Base-by-base conservation (phyloP, 2,329 filamentous ascomycete species). In the Emmonsia crescens region DNA sequence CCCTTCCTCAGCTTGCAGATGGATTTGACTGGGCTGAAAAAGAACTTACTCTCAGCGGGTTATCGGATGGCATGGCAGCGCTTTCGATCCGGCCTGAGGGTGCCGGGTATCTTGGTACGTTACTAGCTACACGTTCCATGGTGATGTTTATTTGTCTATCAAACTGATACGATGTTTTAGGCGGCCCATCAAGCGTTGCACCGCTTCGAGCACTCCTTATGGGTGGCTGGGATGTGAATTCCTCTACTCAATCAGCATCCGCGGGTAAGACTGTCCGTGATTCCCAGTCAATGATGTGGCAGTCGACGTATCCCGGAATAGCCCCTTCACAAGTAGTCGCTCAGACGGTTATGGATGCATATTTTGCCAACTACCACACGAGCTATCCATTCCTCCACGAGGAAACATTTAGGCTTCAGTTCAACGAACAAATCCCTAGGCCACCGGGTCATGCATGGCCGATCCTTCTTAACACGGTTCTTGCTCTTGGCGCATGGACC, bases 381-480 rank as follows among this genome's bases (percentile, higher is more conserved):
- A 75, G 75, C 51, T 80, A 80, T 65, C 79, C 78, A 1, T 75
- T 80, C 48, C 69, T 80, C 9, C 77, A 80, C 60, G 78, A 81
- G 64, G 72, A 74, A 5, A 77, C 75, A 0, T 80, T 80, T 61
- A 71, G 77, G 59, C 77, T 77, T 16, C 78, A 79, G 61, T 79
- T 77, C 62, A 71, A 75, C 31, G 74, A 78, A 54, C 72, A 76
- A 19, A 74, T 77, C n/a, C 68, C 75, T 14, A 73, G 76, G 2
- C 77, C 75, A 9, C 72, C 74, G 64, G 74, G 74, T 6, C 72
- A 68, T 46, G 74, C 73, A 44, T 79, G 78, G 77, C 75, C 78
- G 56, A 75, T 79, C 46, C 68, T 80, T 14, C 71, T 77, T 9
- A 77, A 79, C 58, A 77, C 77, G 29, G 74, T 80, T 10, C 63